Conservation (phyloP, 768 basidiomycete genomes). For the Lentinula raphanica region DNA sequence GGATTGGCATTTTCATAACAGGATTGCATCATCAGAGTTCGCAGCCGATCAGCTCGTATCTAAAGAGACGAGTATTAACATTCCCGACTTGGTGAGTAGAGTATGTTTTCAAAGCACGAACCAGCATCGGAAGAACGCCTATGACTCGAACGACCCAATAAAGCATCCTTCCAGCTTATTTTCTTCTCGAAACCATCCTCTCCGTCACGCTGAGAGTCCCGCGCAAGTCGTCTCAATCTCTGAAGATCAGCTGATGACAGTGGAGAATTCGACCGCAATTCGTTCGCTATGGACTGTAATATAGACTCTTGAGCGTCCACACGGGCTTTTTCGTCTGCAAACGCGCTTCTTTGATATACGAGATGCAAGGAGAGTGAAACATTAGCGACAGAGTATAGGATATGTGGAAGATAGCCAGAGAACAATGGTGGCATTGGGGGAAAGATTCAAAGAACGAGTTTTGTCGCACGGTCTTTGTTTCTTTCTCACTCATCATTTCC, state of each 20-base stretch:
- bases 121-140: not conserved
- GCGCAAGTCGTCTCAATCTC: constrained; percentile 50
- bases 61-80: not conserved
- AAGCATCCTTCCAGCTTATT: constrained; percentile 47
- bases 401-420: constrained; percentile 53
- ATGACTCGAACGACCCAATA: constrained; percentile 30
- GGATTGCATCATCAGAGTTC: no score
- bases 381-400: constrained; percentile 60
- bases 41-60: not conserved
- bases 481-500: no score
- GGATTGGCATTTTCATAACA: no score
- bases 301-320: constrained; percentile 56
- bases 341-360: constrained; percentile 43
- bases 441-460: not conserved
- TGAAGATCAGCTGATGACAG: constrained; percentile 48
- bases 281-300: constrained; percentile 51
- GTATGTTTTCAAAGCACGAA: not conserved
- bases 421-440: constrained; percentile 2
- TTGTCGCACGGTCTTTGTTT: not conserved
- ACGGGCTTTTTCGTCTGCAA: constrained; percentile 50
- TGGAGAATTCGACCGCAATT: constrained; percentile 41
- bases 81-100: no score
- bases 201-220: constrained; percentile 18
- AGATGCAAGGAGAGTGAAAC: constrained; percentile 67
- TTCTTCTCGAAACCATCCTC: constrained; percentile 14